These are phyloP conservation scores for Penicillium riverlandense DNA, from an alignment of 495 filamentous ascomycete genomes.

Conservation along the genomic window DNA sequence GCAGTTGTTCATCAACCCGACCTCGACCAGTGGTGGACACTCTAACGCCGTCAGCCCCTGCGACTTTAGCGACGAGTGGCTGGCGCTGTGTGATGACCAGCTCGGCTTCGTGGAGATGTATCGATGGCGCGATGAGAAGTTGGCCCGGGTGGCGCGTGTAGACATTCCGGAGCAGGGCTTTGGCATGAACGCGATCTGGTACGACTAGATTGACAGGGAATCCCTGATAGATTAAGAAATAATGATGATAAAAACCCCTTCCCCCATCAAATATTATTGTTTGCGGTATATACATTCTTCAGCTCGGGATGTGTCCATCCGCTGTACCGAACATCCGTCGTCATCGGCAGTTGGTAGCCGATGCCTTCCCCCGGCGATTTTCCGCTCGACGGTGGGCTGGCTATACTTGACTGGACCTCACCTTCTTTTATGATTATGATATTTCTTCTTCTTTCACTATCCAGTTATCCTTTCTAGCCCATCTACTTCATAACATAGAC, in stretches of 20 bases:
- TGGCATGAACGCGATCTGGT: conserved; percentile 89
- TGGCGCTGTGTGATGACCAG: conserved; percentile 79
- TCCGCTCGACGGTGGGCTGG: too few relatives aligned
- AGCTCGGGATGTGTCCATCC: too few relatives aligned
- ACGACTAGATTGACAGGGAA: conserved; percentile 47
- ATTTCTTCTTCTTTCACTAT: too few relatives aligned
- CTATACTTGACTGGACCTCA: too few relatives aligned
- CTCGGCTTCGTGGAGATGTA: conserved; percentile 83
- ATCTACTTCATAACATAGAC: not conserved
- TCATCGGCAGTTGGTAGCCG: too few relatives aligned
- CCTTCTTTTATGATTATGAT: too few relatives aligned
- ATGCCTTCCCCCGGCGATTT: too few relatives aligned
- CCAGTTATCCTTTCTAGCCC: not conserved
- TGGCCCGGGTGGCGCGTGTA: conserved; percentile 65
- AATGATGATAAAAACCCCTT: too few relatives aligned
- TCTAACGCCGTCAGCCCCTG: conserved; percentile 76
- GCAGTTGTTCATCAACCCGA: conserved; percentile 73
- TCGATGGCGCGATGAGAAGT: conserved; percentile 69
- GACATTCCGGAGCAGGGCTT: conserved; percentile 75
- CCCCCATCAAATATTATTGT: too few relatives aligned
- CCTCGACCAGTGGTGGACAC: conserved; percentile 77
- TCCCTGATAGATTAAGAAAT: not conserved
- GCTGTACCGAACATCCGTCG: too few relatives aligned
- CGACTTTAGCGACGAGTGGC: conserved; percentile 76
- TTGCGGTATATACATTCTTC: too few relatives aligned